Percentiles rank a stretch among this genome's conserved stretches.
These are phyloP conservation scores for Taphrina confusa DNA, from an alignment of 1,139 yeast genomes.

Conservation along the genomic window DNA sequence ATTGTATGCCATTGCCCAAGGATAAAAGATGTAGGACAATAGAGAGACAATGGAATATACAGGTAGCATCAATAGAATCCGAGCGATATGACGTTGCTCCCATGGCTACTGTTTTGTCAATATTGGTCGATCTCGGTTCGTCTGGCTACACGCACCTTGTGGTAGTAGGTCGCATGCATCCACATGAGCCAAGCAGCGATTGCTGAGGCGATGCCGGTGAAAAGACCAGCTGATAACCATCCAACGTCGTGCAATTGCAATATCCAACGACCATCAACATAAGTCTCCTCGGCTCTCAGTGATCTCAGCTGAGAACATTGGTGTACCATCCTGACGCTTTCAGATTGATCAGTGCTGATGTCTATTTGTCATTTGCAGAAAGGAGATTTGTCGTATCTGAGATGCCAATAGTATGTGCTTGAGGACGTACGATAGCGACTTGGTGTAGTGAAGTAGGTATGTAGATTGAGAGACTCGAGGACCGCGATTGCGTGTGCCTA, in stretches of 20 bases:
- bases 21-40: constrained; percentile 11
- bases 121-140: background rate
- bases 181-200: constrained; percentile 9
- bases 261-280: constrained; percentile 6
- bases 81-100: constrained; percentile 21
- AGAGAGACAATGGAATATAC: constrained; percentile 18
- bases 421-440: too few species aligned
- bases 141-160: background rate
- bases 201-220: background rate
- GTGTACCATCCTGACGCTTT: too few species aligned
- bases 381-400: too few species aligned
- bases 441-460: too few species aligned
- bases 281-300: background rate
- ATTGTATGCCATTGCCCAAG: constrained; percentile 22
- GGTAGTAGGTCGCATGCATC: constrained; percentile 23
- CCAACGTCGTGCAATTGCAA: constrained; percentile 9
- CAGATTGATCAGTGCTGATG: too few species aligned
- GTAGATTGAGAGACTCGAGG: too few species aligned
- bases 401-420: too few species aligned
- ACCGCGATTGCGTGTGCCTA: too few species aligned
- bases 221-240: background rate
- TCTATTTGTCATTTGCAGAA: too few species aligned
- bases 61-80: constrained; percentile 19
- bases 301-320: background rate
- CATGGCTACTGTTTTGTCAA: background rate